phyloP scores from a whole-genome alignment of 1,139 yeast species.

The Blastobotrys serpentis region DNA sequence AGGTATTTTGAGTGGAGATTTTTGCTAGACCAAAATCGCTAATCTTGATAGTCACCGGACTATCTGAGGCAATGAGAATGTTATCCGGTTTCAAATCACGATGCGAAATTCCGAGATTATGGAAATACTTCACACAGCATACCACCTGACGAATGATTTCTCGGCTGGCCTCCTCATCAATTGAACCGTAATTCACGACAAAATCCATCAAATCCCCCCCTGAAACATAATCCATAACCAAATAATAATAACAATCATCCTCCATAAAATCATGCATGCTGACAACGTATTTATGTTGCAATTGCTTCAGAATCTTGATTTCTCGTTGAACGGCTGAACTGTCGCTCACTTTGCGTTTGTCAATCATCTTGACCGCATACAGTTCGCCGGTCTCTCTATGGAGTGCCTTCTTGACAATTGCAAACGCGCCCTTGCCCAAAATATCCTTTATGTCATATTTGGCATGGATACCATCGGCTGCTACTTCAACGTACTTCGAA shows the following conservation, averaged over 20 bases:
- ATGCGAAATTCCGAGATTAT: slow-evolving; percentile 84
- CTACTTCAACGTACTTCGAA: slow-evolving; percentile 17
- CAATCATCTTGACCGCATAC: slow-evolving; percentile 87
- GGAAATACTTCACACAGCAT: slow-evolving; percentile 83
- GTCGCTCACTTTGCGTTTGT: slow-evolving; percentile 77
- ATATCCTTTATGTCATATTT: slow-evolving; percentile 77
- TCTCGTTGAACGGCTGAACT: slow-evolving; percentile 84
- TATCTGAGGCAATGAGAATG: slow-evolving; percentile 83
- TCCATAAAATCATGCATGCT: slow-evolving; percentile 79
- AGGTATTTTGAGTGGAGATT: slow-evolving; percentile 70
- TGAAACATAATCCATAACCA: slow-evolving; percentile 92
- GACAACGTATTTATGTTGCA: slow-evolving; percentile 85
- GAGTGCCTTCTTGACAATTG: slow-evolving; percentile 87
- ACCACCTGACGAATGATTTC: slow-evolving; percentile 82
- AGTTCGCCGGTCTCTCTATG: slow-evolving; percentile 81
- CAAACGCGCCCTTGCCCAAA: slow-evolving; percentile 96
- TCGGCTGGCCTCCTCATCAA: slow-evolving; percentile 85
- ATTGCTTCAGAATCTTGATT: slow-evolving; percentile 68
- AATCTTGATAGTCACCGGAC: slow-evolving; percentile 83
- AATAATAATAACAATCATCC: slow-evolving; percentile 73
- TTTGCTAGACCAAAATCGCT: slow-evolving; percentile 93
- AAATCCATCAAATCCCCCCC: slow-evolving; percentile 98
- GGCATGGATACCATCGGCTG: slow-evolving; percentile 49
- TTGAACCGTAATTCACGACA: slow-evolving; percentile 87
- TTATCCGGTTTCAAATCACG: slow-evolving; percentile 94